phyloP scores from a whole-genome alignment of 2,329 filamentous ascomycete species.

The Epichloe sp. region DNA sequence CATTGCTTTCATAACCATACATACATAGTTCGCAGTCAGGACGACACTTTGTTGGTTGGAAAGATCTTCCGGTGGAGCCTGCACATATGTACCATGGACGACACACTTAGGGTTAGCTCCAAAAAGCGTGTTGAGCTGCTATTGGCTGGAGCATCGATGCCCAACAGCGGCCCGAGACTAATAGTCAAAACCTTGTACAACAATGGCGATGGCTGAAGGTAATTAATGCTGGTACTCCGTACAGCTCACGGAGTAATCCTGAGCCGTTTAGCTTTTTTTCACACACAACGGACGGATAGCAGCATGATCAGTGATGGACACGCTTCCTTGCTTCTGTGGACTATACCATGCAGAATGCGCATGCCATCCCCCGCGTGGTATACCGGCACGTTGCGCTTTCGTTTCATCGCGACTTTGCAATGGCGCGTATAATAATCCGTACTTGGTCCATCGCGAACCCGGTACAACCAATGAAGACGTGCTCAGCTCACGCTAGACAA shows the following conservation, averaged over 20 bases:
- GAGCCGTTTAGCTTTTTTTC: background rate
- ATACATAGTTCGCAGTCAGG: too few relatives aligned
- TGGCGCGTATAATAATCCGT: too few relatives aligned
- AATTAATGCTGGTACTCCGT: background rate
- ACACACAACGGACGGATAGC: background rate
- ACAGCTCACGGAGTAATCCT: background rate
- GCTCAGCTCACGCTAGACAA: too few relatives aligned
- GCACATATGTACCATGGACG: background rate
- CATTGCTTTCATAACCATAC: background rate
- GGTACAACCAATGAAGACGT: too few relatives aligned
- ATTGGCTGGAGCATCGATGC: constrained; percentile 26
- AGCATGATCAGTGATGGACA: background rate
- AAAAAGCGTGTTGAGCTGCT: constrained; percentile 20
- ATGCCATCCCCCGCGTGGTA: background rate
- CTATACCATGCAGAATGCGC: background rate
- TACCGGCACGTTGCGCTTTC: background rate
- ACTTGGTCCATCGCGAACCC: too few relatives aligned
- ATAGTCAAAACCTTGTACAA: constrained; percentile 2
- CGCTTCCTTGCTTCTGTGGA: constrained; percentile 3
- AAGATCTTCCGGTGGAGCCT: background rate
- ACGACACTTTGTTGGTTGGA: too few relatives aligned
- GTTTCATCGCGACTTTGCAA: background rate
- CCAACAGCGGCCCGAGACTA: constrained; percentile 17
- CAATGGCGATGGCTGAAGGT: background rate
- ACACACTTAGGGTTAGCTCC: background rate